Evolutionary conservation across 2,329 filamentous ascomycete species (phyloP), one percentile per base, ranked within the genome.

Genomic region (Pseudogymnoascus sp.): DNA sequence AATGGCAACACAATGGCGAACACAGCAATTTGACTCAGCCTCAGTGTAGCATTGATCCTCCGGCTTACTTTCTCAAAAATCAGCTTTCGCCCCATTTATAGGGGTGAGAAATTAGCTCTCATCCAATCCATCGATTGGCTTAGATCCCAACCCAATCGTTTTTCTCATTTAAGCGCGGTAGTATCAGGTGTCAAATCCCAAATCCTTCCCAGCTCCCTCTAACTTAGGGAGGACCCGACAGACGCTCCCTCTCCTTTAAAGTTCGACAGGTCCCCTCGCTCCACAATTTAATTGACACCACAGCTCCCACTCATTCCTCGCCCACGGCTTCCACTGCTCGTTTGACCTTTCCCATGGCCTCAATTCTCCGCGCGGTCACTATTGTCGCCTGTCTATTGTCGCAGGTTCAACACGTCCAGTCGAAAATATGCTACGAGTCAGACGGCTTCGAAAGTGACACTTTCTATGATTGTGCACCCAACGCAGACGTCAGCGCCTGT

Each of bases 101-200:
- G 26, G 50, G 26, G 50, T 57, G 50, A 57, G 50, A 57, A 57
- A 57, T 57, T 57, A 57, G 50, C 26, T 57, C 50, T 19, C 50
- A 57, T 57, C 28, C 50, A 57, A 57, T 33, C 50, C 47, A 53
- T 31, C 26, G 26, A 53, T 31, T 53, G 26, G 50, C 11, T 33
- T 11, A 8, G 2, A 33, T 28, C 50, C 50, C 50, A 57, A 8
- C 50, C 50, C 50, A 57, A 57, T 33, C 15, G 10, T 33, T 57
- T 8, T 57, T 57, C 50, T 19, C 50, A 57, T 33, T 33, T 57
- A 19, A 19, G 50, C 50, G 50, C 50, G 28, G 26, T n/a, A 33
- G 50, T 33, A 15, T 57, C n/a, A n/a, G 47, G 13, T 31, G 26
- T 31, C 26, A 17, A 31, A 53, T 53, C 47, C 47, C 47, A 17